These are phyloP conservation scores for Epichloe sibirici DNA, from an alignment of 2,329 filamentous ascomycete species.

Conservation along the genomic window DNA sequence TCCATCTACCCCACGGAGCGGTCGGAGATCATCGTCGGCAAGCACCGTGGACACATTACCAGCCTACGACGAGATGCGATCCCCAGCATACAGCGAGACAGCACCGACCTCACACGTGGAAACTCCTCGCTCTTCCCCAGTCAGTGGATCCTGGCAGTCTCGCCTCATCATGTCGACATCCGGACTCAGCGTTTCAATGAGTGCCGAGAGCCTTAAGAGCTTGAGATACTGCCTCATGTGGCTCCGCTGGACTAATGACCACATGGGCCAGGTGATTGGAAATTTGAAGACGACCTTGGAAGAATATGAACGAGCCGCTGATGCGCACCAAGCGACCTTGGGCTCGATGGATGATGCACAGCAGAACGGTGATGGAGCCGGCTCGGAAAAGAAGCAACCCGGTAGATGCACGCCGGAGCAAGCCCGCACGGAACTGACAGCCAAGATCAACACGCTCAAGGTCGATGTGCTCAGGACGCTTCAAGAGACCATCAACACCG, in stretches of 20 bases:
- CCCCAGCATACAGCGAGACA: conserved; percentile 61
- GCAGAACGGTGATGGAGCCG: background rate
- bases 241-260: conserved; percentile 69
- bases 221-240: conserved; percentile 75
- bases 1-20: conserved; percentile 17
- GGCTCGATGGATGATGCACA: background rate
- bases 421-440: conserved; percentile 34
- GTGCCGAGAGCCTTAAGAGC: conserved; percentile 71
- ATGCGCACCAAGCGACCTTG: conserved; percentile 7
- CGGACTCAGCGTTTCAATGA: conserved; percentile 82
- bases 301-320: conserved; percentile 52
- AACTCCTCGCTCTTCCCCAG: conserved; percentile 16
- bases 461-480: conserved; percentile 66
- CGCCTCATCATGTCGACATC: conserved; percentile 83
- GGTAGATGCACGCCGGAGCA: conserved; percentile 14
- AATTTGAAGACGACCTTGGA: conserved; percentile 65
- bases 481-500: conserved; percentile 68
- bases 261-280: conserved; percentile 63
- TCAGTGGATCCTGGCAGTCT: conserved; percentile 54
- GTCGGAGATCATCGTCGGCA: conserved; percentile 48
- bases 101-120: conserved; percentile 18
- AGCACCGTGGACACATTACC: conserved; percentile 66
- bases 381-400: background rate
- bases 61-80: conserved; percentile 69
- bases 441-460: conserved; percentile 55